Evolutionary conservation across 176 grass and related monocot species (phyloP).

Genomic region (Avena sativa): DNA sequence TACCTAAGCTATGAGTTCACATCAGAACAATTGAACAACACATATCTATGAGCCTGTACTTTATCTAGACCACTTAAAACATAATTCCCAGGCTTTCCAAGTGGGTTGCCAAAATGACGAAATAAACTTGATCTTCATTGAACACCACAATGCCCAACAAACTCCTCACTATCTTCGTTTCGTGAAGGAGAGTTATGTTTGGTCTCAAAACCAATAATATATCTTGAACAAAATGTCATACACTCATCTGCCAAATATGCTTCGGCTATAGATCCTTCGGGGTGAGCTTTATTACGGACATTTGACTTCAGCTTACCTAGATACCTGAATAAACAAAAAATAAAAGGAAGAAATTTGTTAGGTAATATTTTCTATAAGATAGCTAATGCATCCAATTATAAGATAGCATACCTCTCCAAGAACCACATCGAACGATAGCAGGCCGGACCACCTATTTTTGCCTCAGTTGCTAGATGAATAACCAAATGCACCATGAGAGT

Average conservation of each 20-base stretch:
- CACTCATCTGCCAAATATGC: not conserved
- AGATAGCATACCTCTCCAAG: not conserved
- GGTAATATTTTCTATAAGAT: too few relatives aligned
- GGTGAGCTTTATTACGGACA: not conserved
- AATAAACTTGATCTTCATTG: too few relatives aligned
- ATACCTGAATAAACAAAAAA: not conserved
- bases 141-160: too few relatives aligned
- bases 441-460: not conserved
- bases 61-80: not conserved
- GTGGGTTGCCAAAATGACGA: not conserved
- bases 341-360: too few relatives aligned
- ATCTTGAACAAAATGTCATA: not conserved
- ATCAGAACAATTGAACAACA: too few relatives aligned
- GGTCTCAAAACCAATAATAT: not conserved
- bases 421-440: not conserved
- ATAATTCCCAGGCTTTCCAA: not conserved
- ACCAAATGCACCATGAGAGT: not conserved
- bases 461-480: not conserved
- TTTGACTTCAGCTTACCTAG: not conserved
- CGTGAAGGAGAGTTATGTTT: too few relatives aligned
- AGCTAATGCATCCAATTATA: not conserved
- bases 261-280: not conserved
- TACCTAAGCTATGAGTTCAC: too few relatives aligned
- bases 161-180: too few relatives aligned
- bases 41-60: too few relatives aligned